Conservation (phyloP, 2,329 filamentous ascomycete genomes). For the Ophiosphaerella narmari region DNA sequence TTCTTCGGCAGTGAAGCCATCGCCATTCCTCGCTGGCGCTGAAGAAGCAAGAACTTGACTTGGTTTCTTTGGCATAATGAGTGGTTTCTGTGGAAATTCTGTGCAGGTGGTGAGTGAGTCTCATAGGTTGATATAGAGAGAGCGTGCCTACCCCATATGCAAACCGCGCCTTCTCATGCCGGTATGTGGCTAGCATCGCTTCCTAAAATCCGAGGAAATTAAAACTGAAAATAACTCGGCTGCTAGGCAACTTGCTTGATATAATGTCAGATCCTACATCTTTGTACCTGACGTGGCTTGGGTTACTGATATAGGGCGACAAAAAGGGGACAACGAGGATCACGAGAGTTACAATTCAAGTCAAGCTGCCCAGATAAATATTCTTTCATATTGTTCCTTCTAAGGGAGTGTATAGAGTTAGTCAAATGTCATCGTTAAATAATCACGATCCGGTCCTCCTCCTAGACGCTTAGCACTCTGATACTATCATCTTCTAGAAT, state of each 20-base stretch:
- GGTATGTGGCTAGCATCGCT: neutral
- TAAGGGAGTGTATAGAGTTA: conserved; percentile 36
- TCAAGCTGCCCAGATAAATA: neutral
- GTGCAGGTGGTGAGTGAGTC: conserved; percentile 2
- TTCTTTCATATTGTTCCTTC: conserved; percentile 13
- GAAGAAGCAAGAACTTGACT: conserved; percentile 52
- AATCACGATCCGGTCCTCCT: neutral
- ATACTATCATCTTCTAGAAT: conserved; percentile 54
- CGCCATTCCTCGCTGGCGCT: conserved; percentile 42
- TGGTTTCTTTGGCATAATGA: conserved; percentile 45
- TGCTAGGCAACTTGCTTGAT: too few relatives aligned
- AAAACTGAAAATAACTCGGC: too few relatives aligned
- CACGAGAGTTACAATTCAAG: neutral
- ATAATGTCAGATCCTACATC: too few relatives aligned
- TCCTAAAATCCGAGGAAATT: neutral
- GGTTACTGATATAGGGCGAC: too few relatives aligned
- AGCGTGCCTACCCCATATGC: conserved; percentile 4
- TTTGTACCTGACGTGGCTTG: too few relatives aligned
- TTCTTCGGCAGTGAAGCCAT: conserved; percentile 60
- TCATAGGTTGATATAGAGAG: conserved; percentile 6
- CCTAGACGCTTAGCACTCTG: neutral
- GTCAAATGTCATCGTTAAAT: conserved; percentile 4
- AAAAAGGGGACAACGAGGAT: neutral
- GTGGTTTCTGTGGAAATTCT: neutral
- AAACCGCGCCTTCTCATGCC: neutral